These are phyloP conservation scores for Cyberlindnera galapagoensis DNA, from an alignment of 805 yeast species.

Conservation along the genomic window DNA sequence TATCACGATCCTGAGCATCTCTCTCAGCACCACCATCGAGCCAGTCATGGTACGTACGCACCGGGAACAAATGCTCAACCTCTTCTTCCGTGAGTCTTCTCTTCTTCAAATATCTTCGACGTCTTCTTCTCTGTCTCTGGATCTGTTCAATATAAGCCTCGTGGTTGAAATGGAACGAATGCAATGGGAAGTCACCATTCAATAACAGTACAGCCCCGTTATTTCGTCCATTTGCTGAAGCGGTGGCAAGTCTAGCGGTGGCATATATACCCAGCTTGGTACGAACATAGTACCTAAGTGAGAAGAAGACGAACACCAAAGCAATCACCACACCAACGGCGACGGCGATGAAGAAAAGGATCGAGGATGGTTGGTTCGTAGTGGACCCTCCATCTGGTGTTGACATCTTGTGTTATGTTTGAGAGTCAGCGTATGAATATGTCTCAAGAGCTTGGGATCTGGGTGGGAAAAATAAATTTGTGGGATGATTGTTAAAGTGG, in stretches of 20 bases:
- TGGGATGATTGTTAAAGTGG: no score
- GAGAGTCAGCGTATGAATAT: no score
- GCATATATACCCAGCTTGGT: constrained; percentile 46
- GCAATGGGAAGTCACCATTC: constrained; percentile 20
- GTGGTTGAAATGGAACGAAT: constrained; percentile 16
- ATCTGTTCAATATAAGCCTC: constrained; percentile 10
- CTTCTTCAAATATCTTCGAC: constrained; percentile 41
- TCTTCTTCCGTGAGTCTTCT: constrained; percentile 47
- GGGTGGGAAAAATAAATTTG: no score
- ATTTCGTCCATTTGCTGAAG: constrained; percentile 6
- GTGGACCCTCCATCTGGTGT: no score
- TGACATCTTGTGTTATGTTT: no score
- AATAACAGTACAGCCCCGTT: constrained; percentile 14
- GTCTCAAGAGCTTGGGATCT: no score
- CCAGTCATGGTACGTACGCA: constrained; percentile 53
- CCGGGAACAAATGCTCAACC: constrained; percentile 56
- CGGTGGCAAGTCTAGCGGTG: constrained; percentile 19
- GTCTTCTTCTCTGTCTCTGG: constrained; percentile 26
- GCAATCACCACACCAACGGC: constrained; percentile 58
- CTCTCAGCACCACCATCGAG: constrained; percentile 52
- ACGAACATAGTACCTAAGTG: constrained; percentile 52
- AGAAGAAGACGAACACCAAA: constrained; percentile 48
- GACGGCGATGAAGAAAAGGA: constrained; percentile 56
- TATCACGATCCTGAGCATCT: constrained; percentile 38
- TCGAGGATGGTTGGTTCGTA: constrained; percentile 59